Conservation (phyloP, 2,329 filamentous ascomycete genomes). For the Fusarium sp. region DNA sequence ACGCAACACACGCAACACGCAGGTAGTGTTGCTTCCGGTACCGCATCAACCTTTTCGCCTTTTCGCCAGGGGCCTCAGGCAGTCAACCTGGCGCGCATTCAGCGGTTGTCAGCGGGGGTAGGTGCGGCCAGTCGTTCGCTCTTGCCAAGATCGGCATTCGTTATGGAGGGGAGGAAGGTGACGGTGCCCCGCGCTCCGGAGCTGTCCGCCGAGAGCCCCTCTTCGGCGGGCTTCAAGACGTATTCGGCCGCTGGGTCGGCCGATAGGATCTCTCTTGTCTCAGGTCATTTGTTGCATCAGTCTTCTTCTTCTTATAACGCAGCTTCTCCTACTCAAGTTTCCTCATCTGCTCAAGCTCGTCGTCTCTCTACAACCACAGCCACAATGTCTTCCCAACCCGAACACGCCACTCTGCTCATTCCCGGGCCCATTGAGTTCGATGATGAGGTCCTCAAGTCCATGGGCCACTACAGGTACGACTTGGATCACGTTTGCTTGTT, state of each 20-base stretch:
- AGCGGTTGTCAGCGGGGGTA: conserved; percentile 39
- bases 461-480: conserved; percentile 86
- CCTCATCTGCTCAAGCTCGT: conserved; percentile 31
- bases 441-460: conserved; percentile 93
- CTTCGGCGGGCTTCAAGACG: conserved; percentile 43
- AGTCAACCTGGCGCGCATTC: conserved; percentile 43
- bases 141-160: conserved; percentile 46
- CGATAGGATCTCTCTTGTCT: conserved; percentile 49
- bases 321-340: conserved; percentile 29
- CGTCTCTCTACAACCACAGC: conserved; percentile 45
- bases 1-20: not conserved
- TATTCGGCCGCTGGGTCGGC: conserved; percentile 46
- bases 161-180: conserved; percentile 44
- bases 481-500: not conserved
- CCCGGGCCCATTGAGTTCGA: conserved; percentile 98
- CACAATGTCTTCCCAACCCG: conserved; percentile 72
- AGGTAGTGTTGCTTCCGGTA: conserved; percentile 20
- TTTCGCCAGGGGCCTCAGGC: conserved; percentile 12
- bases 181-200: conserved; percentile 50
- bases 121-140: conserved; percentile 37
- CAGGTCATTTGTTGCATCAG: conserved; percentile 42
- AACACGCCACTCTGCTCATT: conserved; percentile 84
- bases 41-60: conserved; percentile 27
- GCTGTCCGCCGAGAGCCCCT: conserved; percentile 50
- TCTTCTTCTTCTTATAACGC: conserved; percentile 37